These are phyloP conservation scores for Austropuccinia psidii DNA, from an alignment of 1,284 basidiomycete genomes.

Conservation along the genomic window DNA sequence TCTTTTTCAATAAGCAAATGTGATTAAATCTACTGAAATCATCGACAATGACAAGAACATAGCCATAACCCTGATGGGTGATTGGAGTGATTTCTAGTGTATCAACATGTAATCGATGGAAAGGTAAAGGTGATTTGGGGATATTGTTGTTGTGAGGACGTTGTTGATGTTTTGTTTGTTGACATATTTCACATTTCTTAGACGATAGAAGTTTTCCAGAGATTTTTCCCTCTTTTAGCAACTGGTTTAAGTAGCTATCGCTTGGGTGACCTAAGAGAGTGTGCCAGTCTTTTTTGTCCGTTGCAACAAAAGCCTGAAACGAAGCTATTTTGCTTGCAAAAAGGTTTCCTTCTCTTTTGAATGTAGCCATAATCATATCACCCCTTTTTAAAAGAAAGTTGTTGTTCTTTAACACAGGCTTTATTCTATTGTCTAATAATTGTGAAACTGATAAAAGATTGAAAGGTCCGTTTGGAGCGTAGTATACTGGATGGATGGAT, in stretches of 20 bases:
- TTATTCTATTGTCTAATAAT: too few relatives aligned
- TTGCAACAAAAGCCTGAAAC: too few relatives aligned
- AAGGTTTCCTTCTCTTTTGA: too few relatives aligned
- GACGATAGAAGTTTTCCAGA: background rate
- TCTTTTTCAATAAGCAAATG: background rate
- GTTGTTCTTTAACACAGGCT: too few relatives aligned
- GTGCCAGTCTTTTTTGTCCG: background rate
- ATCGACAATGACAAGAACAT: constrained; percentile 7
- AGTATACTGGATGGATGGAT: too few relatives aligned
- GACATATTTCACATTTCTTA: background rate
- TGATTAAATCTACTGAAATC: background rate
- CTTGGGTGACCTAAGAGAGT: background rate
- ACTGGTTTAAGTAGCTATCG: background rate
- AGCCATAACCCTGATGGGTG: background rate
- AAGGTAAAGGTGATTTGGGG: background rate
- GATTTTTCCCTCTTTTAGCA: background rate
- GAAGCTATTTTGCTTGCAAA: too few relatives aligned
- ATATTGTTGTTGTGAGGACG: too few relatives aligned
- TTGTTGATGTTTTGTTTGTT: background rate
- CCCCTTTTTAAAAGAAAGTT: too few relatives aligned
- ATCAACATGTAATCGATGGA: background rate
- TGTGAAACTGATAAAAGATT: too few relatives aligned
- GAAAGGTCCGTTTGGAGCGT: too few relatives aligned
- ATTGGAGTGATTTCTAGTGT: background rate
- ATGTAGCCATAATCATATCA: too few relatives aligned